phyloP scores from a whole-genome alignment of 2,329 filamentous ascomycete genomes.

The Xylaria hypoxylon region DNA sequence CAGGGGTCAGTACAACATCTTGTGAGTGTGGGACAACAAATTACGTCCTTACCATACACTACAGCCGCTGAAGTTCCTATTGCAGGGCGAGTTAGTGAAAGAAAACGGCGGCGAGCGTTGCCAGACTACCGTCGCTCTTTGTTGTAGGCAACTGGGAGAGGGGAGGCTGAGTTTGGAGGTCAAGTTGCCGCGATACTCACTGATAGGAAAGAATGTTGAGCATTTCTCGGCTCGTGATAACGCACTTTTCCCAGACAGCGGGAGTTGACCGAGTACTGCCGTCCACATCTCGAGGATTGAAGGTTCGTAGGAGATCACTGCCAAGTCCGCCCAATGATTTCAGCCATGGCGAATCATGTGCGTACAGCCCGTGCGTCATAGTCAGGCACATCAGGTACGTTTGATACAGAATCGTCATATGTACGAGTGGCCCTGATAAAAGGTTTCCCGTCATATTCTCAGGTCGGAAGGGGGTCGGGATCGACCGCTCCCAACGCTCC shows the following conservation, averaged over 20 bases:
- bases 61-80: slow-evolving; percentile 33
- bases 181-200: slow-evolving; percentile 7
- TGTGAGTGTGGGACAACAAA: not conserved
- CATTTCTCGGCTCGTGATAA: slow-evolving; percentile 41
- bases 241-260: slow-evolving; percentile 41
- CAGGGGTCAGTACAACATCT: not conserved
- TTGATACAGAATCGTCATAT: slow-evolving; percentile 55
- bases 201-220: slow-evolving; percentile 40
- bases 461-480: slow-evolving; percentile 52
- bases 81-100: slow-evolving; percentile 1
- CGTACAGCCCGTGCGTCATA: slow-evolving; percentile 56
- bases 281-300: slow-evolving; percentile 40
- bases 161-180: no score
- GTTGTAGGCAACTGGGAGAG: not conserved
- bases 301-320: slow-evolving; percentile 42
- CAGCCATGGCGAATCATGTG: slow-evolving; percentile 54
- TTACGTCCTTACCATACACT: slow-evolving; percentile 41
- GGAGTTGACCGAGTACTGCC: slow-evolving; percentile 37
- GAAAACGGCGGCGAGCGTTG: not conserved
- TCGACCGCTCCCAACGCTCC: slow-evolving; percentile 53
- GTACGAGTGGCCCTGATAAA: slow-evolving; percentile 47
- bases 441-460: slow-evolving; percentile 51
- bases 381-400: slow-evolving; percentile 53
- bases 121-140: not conserved
- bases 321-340: slow-evolving; percentile 49